A percentile compares a stretch with the other conserved stretches of the same genome.
Conservation (phyloP, 2,329 filamentous ascomycete genomes). For the Aspergillus terreus region DNA sequence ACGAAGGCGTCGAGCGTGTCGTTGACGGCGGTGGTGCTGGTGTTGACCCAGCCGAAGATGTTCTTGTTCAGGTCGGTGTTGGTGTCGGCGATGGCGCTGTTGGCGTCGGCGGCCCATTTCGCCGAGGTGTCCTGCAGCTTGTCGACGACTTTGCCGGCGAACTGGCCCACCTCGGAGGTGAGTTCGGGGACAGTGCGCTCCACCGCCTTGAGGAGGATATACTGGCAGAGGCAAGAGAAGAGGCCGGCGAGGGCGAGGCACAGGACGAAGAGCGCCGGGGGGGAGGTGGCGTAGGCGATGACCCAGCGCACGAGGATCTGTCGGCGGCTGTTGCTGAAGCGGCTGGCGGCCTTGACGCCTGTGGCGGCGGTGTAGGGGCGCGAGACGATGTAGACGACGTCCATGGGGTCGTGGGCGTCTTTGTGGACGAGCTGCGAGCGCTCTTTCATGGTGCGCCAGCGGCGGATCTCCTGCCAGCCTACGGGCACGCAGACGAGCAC, state of each 20-base stretch:
- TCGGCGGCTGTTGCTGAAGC: constrained; percentile 58
- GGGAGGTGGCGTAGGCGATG: constrained; percentile 80
- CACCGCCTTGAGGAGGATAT: constrained; percentile 68
- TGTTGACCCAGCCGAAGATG: constrained; percentile 82
- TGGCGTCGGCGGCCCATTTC: constrained; percentile 73
- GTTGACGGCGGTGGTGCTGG: constrained; percentile 77
- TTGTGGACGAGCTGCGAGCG: constrained; percentile 64
- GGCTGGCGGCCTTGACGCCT: constrained; percentile 67
- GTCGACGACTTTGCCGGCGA: constrained; percentile 73
- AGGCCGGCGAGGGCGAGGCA: constrained; percentile 78
- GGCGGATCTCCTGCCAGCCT: constrained; percentile 73
- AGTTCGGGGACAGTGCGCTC: constrained; percentile 73
- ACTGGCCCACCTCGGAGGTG: constrained; percentile 69
- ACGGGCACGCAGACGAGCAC: constrained; percentile 72
- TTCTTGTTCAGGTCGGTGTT: constrained; percentile 75
- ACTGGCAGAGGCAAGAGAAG: constrained; percentile 78
- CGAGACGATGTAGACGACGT: constrained; percentile 83
- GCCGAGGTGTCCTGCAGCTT: constrained; percentile 69
- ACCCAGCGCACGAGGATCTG: constrained; percentile 78
- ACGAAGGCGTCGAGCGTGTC: constrained; percentile 80
- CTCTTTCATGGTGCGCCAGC: constrained; percentile 70
- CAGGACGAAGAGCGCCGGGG: constrained; percentile 80
- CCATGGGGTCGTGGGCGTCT: constrained; percentile 72
- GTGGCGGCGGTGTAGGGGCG: constrained; percentile 70
- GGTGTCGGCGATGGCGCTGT: constrained; percentile 63